Percentiles rank a stretch among this genome's conserved stretches.
phyloP scores from a whole-genome alignment of 2,329 filamentous ascomycete species.

The Mariannaea sp. region DNA sequence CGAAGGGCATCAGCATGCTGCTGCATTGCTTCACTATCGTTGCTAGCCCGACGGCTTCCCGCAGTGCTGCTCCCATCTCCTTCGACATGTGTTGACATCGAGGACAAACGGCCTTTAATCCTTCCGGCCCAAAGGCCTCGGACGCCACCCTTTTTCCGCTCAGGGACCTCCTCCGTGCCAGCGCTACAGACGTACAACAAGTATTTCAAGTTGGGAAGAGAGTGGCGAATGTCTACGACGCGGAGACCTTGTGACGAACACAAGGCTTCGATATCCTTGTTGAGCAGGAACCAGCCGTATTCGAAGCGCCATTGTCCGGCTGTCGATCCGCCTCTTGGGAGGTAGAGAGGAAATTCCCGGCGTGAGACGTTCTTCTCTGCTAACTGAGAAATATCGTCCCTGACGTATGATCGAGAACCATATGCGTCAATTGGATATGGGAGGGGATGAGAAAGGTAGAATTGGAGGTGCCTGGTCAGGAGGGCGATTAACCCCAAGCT shows the following conservation, averaged over 20 bases:
- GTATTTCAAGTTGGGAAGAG: constrained; percentile 91
- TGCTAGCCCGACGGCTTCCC: constrained; percentile 50
- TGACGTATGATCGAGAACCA: constrained; percentile 75
- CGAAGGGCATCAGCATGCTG: constrained; percentile 50
- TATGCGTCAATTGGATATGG: constrained; percentile 78
- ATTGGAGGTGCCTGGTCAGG: constrained; percentile 75
- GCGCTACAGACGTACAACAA: constrained; percentile 87
- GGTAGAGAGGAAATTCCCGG: constrained; percentile 80
- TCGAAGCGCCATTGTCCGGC: constrained; percentile 88
- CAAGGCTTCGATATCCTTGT: constrained; percentile 85
- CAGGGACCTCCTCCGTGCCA: constrained; percentile 67
- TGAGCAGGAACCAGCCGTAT: constrained; percentile 94
- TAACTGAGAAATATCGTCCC: constrained; percentile 72
- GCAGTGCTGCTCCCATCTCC: constrained; percentile 48
- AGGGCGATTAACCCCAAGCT: constrained; percentile 82
- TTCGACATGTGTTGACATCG: constrained; percentile 38
- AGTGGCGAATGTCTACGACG: constrained; percentile 88
- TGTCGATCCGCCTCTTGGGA: constrained; percentile 62
- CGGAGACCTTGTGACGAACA: constrained; percentile 71
- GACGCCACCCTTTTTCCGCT: constrained; percentile 65
- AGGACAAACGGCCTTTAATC: constrained; percentile 45
- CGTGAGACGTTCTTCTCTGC: constrained; percentile 54
- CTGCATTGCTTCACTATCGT: constrained; percentile 48
- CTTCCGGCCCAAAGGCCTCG: constrained; percentile 61
- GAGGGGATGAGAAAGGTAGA: constrained; percentile 77